phyloP scores from a whole-genome alignment of 1,284 basidiomycete genomes.

The Trametes sp. region DNA sequence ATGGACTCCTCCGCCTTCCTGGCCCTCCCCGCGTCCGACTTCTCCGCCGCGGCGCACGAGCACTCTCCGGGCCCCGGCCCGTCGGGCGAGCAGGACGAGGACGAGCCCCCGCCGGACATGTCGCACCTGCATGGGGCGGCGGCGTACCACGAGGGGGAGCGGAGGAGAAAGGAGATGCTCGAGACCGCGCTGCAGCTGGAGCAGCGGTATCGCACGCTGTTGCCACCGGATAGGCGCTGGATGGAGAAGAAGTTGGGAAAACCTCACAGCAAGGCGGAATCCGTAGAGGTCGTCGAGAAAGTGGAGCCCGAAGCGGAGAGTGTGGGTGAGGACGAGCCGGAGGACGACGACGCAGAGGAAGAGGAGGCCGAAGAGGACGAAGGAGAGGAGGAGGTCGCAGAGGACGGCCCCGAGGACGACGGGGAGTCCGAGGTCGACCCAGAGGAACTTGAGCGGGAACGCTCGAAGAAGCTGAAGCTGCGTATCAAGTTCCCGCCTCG shows the following conservation, averaged over 20 bases:
- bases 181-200: constrained; percentile 69
- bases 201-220: constrained; percentile 71
- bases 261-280: constrained; percentile 16
- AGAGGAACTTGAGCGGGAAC: constrained; percentile 25
- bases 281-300: constrained; percentile 15
- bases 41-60: constrained; percentile 38
- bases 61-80: constrained; percentile 13
- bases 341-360: constrained; percentile 23
- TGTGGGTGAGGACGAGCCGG: constrained; percentile 25
- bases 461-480: constrained; percentile 47
- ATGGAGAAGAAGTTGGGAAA: constrained; percentile 32
- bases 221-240: constrained; percentile 63
- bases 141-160: constrained; percentile 68
- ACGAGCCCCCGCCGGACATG: constrained; percentile 38
- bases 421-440: constrained; percentile 17
- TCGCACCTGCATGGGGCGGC: constrained; percentile 49
- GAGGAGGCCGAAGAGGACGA: constrained; percentile 22
- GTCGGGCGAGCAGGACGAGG: constrained; percentile 19
- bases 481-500: constrained; percentile 47
- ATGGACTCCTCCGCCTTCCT: constrained; percentile 79
- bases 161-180: constrained; percentile 74
- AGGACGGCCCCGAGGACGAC: constrained; percentile 22
- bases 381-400: constrained; percentile 22
- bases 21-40: constrained; percentile 61
- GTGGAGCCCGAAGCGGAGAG: constrained; percentile 2